Percentiles rank a stretch among this genome's conserved stretches.
Evolutionary conservation across 2,329 filamentous ascomycete genomes (phyloP).

Genomic region (Cadophora malorum): DNA sequence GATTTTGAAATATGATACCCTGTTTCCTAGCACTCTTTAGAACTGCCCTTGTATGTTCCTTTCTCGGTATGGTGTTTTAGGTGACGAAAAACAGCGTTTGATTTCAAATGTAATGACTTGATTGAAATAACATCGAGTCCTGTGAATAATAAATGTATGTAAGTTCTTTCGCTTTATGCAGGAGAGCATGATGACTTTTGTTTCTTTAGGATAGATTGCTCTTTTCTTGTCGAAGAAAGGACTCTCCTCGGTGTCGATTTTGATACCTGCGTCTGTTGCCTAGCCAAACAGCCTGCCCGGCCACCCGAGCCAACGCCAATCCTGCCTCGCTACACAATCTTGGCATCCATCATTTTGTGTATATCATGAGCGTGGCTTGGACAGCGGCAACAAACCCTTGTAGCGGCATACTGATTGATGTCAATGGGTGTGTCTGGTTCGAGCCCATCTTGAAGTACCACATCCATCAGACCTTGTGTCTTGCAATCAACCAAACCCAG

Average conservation of each 20-base stretch:
- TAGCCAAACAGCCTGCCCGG: no score
- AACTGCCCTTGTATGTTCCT: neutral
- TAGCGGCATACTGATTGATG: neutral
- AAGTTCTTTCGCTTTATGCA: neutral
- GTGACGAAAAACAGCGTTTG: neutral
- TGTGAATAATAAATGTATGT: neutral
- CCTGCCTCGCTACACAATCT: neutral
- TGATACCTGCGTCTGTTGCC: no score
- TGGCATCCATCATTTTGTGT: constrained; percentile 25
- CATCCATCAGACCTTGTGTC: constrained; percentile 28
- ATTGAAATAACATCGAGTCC: no score
- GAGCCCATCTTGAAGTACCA: constrained; percentile 23
- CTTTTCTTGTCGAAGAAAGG: neutral
- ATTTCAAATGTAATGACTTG: neutral
- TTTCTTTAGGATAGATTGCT: neutral
- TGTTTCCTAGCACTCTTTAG: neutral
- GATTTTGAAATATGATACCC: constrained; percentile 34
- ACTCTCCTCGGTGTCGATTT: neutral
- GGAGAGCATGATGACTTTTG: neutral
- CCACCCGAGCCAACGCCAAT: neutral
- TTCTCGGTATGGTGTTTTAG: no score
- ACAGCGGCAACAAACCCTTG: constrained; percentile 30
- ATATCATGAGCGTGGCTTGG: constrained; percentile 30
- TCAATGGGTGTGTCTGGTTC: neutral
- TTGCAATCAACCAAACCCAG: constrained; percentile 33